phyloP scores from a whole-genome alignment of 495 filamentous ascomycete species.

The Aspergillus heteromorphus region DNA sequence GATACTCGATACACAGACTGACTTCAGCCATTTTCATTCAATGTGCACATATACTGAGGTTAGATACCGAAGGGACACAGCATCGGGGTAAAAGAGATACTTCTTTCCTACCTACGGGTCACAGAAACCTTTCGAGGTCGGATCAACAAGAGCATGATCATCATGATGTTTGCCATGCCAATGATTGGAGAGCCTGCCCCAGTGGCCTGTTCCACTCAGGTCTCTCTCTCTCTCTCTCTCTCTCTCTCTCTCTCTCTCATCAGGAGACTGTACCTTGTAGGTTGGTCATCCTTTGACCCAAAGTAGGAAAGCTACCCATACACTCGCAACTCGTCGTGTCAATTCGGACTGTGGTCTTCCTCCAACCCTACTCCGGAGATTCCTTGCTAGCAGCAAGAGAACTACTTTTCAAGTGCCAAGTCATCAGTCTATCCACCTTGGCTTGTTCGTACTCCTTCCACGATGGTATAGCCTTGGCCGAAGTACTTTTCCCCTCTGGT shows the following conservation, averaged over 20 bases:
- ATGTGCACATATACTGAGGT: too few relatives aligned
- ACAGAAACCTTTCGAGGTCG: background rate
- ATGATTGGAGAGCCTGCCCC: background rate
- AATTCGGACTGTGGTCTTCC: background rate
- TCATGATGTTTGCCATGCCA: background rate
- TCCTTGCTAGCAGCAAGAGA: background rate
- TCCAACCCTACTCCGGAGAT: slow-evolving; percentile 3
- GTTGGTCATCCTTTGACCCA: background rate
- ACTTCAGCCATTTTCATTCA: background rate
- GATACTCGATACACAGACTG: slow-evolving; percentile 2
- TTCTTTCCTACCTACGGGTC: background rate
- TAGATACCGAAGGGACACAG: too few relatives aligned
- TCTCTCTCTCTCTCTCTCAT: too few relatives aligned
- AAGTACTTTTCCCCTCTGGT: too few relatives aligned
- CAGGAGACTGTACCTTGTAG: background rate
- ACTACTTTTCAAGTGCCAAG: too few relatives aligned
- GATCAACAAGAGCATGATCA: background rate
- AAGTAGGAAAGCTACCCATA: background rate
- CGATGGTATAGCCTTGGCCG: too few relatives aligned
- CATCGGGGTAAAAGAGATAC: background rate
- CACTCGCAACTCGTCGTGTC: background rate
- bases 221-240: too few relatives aligned
- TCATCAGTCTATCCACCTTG: too few relatives aligned
- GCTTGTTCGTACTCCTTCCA: too few relatives aligned
- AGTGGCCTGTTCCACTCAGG: background rate